phyloP scores from a whole-genome alignment of 2,329 filamentous ascomycete genomes.

The Didymella lethalis region DNA sequence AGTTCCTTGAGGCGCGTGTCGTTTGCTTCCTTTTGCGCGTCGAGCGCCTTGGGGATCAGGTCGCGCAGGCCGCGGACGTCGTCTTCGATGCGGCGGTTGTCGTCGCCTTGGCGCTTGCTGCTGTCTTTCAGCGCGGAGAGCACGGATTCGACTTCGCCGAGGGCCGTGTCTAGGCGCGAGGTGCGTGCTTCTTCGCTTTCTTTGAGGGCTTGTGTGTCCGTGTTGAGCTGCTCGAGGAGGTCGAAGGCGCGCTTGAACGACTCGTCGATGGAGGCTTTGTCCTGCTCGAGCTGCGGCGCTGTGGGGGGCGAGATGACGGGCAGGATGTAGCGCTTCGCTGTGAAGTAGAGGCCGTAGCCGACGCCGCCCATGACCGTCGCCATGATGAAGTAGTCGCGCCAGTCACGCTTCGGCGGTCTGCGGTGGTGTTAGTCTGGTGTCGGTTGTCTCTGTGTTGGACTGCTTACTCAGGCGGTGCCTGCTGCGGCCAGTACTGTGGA shows the following conservation, averaged over 20 bases:
- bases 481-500: conserved; percentile 61
- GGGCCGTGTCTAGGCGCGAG: conserved; percentile 79
- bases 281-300: conserved; percentile 89
- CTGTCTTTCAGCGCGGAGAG: conserved; percentile 82
- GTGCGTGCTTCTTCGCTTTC: conserved; percentile 84
- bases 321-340: conserved; percentile 88
- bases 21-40: conserved; percentile 83
- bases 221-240: conserved; percentile 87
- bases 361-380: conserved; percentile 92
- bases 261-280: conserved; percentile 91
- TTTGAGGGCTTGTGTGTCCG: conserved; percentile 90
- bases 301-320: conserved; percentile 93
- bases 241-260: conserved; percentile 92
- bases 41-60: conserved; percentile 85
- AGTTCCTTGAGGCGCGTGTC: conserved; percentile 85
- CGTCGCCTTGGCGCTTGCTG: conserved; percentile 83
- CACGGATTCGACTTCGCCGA: conserved; percentile 84
- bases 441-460: not conserved
- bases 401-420: conserved; percentile 78
- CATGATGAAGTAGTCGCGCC: conserved; percentile 99
- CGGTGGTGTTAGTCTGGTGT: conserved; percentile 22
- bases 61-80: conserved; percentile 85
- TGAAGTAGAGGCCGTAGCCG: conserved; percentile 84
- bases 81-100: conserved; percentile 83
- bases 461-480: conserved; percentile 62